These are phyloP conservation scores for Populus hybrid DNA, from an alignment of 441 rosid species.

Conservation along the genomic window DNA sequence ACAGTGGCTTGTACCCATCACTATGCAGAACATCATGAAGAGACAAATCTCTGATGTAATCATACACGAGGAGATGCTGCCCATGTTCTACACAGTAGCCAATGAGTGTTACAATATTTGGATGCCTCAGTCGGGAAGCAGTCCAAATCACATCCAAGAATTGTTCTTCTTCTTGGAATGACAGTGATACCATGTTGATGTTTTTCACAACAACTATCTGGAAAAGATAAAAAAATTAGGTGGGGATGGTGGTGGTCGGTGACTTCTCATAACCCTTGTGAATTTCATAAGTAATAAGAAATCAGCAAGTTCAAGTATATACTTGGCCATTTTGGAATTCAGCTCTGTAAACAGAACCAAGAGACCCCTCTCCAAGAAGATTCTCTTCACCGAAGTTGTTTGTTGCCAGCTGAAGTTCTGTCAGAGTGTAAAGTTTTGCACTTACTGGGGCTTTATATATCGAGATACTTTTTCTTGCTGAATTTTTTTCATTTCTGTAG, in stretches of 20 bases:
- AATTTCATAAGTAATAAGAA: constrained; percentile 6
- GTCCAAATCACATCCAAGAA: constrained; percentile 68
- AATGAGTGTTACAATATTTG: constrained; percentile 69
- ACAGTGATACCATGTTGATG: constrained; percentile 63
- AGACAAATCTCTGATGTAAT: constrained; percentile 63
- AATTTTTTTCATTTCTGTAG: constrained; percentile 36
- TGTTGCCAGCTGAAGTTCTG: constrained; percentile 81
- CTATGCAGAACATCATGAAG: constrained; percentile 70
- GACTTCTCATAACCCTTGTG: not conserved
- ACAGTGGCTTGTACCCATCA: constrained; percentile 59
- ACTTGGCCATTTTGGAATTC: constrained; percentile 77
- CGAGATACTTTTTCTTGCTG: constrained; percentile 53
- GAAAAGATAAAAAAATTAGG: not conserved
- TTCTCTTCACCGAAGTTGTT: constrained; percentile 72
- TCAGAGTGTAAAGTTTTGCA: constrained; percentile 57
- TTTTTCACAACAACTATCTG: constrained; percentile 79
- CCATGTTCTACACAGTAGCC: constrained; percentile 88
- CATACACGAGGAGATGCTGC: constrained; percentile 78
- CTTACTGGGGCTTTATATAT: constrained; percentile 42
- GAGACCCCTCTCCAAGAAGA: constrained; percentile 82
- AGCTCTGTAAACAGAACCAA: constrained; percentile 90
- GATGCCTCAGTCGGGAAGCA: constrained; percentile 73
- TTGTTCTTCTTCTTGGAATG: constrained; percentile 81
- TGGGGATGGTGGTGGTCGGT: not conserved
- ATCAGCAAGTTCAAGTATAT: constrained; percentile 13